Percentiles rank a stretch among this genome's conserved stretches.
Conservation (phyloP, 139 green algal species). For the Chlorella sp. region DNA sequence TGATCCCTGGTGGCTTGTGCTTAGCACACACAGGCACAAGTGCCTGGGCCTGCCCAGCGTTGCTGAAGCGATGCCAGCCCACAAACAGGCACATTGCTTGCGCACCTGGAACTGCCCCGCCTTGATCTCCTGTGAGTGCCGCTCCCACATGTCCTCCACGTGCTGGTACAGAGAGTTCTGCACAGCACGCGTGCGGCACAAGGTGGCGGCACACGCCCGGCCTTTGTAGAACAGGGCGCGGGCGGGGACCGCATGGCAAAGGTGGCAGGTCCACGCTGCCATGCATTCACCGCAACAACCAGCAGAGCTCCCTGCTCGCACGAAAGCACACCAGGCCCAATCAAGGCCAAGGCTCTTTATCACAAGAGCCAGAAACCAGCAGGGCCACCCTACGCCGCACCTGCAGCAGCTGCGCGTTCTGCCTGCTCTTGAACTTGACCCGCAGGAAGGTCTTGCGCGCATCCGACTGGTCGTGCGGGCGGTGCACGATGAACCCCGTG, state of each 20-base stretch:
- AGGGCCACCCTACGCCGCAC: too few relatives aligned
- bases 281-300: not conserved
- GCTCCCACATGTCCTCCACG: conserved; percentile 3
- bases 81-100: not conserved
- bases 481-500: conserved; percentile 21
- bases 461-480: conserved; percentile 4
- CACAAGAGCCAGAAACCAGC: too few relatives aligned
- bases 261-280: too few relatives aligned
- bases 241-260: too few relatives aligned
- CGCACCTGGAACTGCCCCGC: not conserved
- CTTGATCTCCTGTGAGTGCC: not conserved
- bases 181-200: not conserved
- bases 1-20: not conserved
- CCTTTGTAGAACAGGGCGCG: too few relatives aligned
- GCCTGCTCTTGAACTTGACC: conserved; percentile 5
- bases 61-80: not conserved
- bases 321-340: too few relatives aligned
- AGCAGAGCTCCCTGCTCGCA: not conserved
- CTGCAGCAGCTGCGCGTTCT: not conserved
- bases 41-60: not conserved
- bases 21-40: not conserved
- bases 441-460: conserved; percentile 13
- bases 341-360: too few relatives aligned
- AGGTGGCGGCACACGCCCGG: too few relatives aligned
- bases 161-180: conserved; percentile 1